phyloP scores from a whole-genome alignment of 2,329 filamentous ascomycete genomes.

The Raffaelea arxii region DNA sequence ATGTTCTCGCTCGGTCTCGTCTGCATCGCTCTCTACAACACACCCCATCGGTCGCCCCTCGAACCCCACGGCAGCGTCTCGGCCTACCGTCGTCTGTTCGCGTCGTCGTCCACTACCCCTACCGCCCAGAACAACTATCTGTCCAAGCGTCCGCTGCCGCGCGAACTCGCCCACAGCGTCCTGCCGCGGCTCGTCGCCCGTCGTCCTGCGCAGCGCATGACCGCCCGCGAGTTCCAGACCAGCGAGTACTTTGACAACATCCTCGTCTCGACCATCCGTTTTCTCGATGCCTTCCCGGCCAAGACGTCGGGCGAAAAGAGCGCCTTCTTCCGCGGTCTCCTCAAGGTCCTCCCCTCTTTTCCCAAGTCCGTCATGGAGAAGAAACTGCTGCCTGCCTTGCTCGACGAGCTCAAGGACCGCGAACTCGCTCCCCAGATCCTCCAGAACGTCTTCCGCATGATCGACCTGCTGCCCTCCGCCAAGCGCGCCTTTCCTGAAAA shows the following conservation, averaged over 20 bases:
- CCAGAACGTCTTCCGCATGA: constrained; percentile 86
- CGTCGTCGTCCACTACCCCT: constrained; percentile 68
- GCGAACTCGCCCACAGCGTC: constrained; percentile 64
- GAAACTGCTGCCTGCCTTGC: constrained; percentile 77
- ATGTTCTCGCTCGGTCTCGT: constrained; percentile 90
- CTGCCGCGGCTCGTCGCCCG: constrained; percentile 80
- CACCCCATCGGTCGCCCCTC: constrained; percentile 80
- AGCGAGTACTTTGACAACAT: constrained; percentile 97
- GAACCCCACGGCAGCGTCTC: constrained; percentile 72
- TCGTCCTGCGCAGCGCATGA: constrained; percentile 77
- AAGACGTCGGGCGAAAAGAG: constrained; percentile 89
- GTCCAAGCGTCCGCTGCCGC: constrained; percentile 68
- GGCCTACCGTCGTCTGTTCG: constrained; percentile 76
- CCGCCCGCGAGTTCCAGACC: constrained; percentile 84
- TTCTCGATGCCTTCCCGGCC: constrained; percentile 80
- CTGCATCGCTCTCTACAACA: constrained; percentile 85
- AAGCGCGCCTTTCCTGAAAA: constrained; percentile 74
- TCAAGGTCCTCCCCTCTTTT: constrained; percentile 82
- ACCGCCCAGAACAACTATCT: constrained; percentile 77
- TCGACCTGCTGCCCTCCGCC: constrained; percentile 66
- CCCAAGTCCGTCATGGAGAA: constrained; percentile 90
- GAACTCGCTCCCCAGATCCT: constrained; percentile 78
- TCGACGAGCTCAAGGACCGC: constrained; percentile 90
- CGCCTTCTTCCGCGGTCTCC: constrained; percentile 81
- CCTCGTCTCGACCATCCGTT: constrained; percentile 89